Conservation (phyloP, 176 grass and related monocot species). For the Stipa capillata region DNA sequence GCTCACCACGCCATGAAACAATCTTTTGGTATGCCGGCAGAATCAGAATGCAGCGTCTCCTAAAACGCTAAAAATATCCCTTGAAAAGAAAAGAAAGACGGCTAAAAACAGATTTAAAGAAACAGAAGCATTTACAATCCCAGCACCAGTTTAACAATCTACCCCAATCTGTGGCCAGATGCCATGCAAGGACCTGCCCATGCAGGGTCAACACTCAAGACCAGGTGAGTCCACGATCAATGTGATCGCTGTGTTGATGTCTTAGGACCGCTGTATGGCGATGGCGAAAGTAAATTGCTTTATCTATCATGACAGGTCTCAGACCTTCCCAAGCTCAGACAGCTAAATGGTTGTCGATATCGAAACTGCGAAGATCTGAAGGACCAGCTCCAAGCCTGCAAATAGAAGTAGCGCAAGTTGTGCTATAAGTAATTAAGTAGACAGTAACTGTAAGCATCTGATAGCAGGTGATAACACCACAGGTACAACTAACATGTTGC, state of each 20-base stretch:
- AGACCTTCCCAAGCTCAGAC: conserved; percentile 29
- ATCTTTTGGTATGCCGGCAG: not conserved
- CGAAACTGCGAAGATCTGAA: conserved; percentile 78
- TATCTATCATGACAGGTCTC: not conserved
- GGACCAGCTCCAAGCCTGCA: conserved; percentile 73
- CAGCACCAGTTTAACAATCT: not conserved
- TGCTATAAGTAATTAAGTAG: not conserved
- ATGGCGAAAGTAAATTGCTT: not conserved
- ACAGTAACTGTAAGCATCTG: not conserved
- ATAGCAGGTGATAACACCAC: not conserved
- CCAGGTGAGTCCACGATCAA: not conserved
- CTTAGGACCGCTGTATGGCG: not conserved
- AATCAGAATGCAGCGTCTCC: not conserved
- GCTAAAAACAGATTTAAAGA: not conserved
- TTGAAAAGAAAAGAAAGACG: not conserved
- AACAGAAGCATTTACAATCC: conserved; percentile 27
- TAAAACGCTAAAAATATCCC: not conserved
- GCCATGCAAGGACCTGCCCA: not conserved
- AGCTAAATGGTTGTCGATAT: conserved; percentile 64
- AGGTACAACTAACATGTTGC: not conserved
- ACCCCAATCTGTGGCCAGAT: not conserved
- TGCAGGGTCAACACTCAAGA: too few relatives aligned
- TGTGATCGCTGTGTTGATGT: not conserved
- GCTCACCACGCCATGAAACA: not conserved
- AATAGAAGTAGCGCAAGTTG: conserved; percentile 5